Base-by-base conservation (phyloP, 2,329 filamentous ascomycete species). In the Talaromyces albobiverticillius region DNA sequence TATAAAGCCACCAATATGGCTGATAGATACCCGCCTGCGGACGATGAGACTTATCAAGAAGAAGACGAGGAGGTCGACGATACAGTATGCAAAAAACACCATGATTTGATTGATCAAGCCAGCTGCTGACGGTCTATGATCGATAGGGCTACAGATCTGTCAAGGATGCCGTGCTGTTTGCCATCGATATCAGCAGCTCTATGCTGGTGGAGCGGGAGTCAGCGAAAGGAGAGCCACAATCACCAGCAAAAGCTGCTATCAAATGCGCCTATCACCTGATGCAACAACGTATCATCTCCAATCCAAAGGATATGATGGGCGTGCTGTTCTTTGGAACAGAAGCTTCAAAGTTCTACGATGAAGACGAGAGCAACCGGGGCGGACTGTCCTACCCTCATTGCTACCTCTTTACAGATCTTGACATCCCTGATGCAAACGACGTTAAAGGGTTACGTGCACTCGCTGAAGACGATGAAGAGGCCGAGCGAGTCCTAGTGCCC, bases 141-240 rank as follows among this genome's bases (percentile, higher is more conserved):
- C n/a, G 23, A 20, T 62, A 93, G 90, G 86, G 85, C 71, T 99
- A 94, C 77, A 95, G 92, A 76, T 82, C 87, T 1, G 87, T 92
- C 67, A 96, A 96, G 75, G 94, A 99, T 84, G 94, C 94, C n/a
- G 83, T 97, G n/a, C 80, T 99, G 22, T 93, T 99, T 68, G 93
- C 91, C 13, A 96, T 99, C 64, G 88, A 97, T 64, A 81, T 97
- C 67, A 96, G 89, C 78, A 74, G 84, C 34, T 91, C 90, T 0
- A 99, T 97, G 93, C 77, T 97, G 59, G 76, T 77, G 1, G 76
- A 76, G 40, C 89, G 89, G 20, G 80, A 80, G 48, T 51, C 53
- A 22, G 95, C 89, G 73, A 93, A 91, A 69, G 83, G 85, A 41
- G 87, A 89, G 60, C 84, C 79, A 54, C 89, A 93, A 64, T 92